Evolutionary conservation across 192 early-diverging fungal genomes (phyloP), one percentile per base, ranked within the genome.

Genomic region (Phlyctochytrium bullatum): DNA sequence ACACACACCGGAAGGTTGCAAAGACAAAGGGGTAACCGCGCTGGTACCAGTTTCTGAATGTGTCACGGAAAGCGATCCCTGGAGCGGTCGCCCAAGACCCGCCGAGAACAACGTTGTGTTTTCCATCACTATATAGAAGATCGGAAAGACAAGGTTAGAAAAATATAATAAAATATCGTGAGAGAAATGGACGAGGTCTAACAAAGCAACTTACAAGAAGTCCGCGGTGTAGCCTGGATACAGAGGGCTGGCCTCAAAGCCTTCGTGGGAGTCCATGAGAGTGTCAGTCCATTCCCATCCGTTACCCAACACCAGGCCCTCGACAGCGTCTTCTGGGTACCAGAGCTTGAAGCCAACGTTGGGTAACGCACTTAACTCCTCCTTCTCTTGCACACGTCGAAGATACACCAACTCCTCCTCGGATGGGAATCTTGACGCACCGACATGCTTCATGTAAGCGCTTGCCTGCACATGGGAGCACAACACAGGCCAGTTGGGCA

Each of bases 41-140:
- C 76, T 97, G 95, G 64, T 93, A 96, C 93, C 93, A 97, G 74
- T 97, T 97, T 12, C 91, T 67, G 75, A 95, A 93, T 3, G 88
- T 85, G 53, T 75, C 65, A 23, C 95, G 66, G 25, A 77, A 77
- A 3, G 88, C 88, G 16, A 96, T 82, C 4, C 86, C 53, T 6
- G 91, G 91, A 57, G 91, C 88, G 0, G 95, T 97, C 6, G 92
- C 92, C 89, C 92, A 97, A 1, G 85, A 88, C 0, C 73, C 95
- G 52, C 95, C 95, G 30, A 94, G 65, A 17, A 97, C 80, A 0
- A 93, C 84, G 66, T 83, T 78, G 75, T 97, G 93, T 61, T 92
- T 90, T 28, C 77, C 86, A 67, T 97, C 93, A 71, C 72, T 76
- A 62, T 30, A 57, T 68, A 2, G 34, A 59, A 50, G 31, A 34